Evolutionary conservation across 169 alveolate species (phyloP).

Genomic region (Eimeria falciformis): DNA sequence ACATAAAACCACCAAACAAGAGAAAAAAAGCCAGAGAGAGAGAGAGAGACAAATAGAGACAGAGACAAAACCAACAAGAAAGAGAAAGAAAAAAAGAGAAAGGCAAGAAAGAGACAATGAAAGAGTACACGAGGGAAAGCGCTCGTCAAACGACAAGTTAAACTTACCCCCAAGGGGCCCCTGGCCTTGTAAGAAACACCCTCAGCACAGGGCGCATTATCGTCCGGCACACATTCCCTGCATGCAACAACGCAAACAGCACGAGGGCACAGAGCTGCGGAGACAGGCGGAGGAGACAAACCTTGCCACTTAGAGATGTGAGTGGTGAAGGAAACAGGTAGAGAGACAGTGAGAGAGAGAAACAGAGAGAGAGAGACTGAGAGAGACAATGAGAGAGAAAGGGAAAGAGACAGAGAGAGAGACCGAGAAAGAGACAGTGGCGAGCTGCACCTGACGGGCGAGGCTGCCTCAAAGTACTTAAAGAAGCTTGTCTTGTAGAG

Average conservation of each 20-base stretch:
- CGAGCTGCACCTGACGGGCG: conserved; percentile 38
- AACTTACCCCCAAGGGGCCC: conserved; percentile 13
- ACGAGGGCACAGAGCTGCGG: not conserved
- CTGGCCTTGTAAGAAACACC: not conserved
- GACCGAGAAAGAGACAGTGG: no score
- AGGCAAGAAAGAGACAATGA: not conserved
- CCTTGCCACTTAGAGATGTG: no score
- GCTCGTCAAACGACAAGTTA: not conserved
- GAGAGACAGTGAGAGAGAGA: no score
- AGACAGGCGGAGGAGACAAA: no score
- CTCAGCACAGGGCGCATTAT: not conserved
- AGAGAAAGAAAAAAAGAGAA: not conserved
- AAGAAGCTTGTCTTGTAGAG: conserved; percentile 9
- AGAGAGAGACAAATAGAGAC: not conserved
- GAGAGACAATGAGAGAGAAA: no score
- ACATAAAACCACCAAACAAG: not conserved
- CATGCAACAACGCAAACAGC: not conserved
- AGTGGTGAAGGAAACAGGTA: no score
- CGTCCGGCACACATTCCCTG: not conserved
- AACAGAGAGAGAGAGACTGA: no score
- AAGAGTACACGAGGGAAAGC: not conserved
- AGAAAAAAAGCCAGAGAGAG: not conserved
- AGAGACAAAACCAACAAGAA: not conserved
- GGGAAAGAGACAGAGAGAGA: no score
- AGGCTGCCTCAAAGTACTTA: not conserved